Evolutionary conservation across 805 yeast species (phyloP).

Genomic region (Wickerhamomyces chaumierensis): DNA sequence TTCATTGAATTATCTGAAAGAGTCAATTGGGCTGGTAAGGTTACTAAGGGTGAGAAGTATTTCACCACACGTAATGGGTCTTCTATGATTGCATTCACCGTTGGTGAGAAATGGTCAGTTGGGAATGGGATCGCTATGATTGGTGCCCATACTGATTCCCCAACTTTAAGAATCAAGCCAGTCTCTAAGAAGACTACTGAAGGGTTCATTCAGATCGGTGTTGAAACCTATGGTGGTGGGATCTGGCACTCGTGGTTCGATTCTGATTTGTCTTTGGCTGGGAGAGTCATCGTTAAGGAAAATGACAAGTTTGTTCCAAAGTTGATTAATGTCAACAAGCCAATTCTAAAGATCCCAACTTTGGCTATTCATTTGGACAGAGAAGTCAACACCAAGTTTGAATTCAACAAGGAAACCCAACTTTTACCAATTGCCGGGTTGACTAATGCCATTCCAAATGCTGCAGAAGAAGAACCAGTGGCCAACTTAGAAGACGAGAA

Average conservation of each 20-base stretch:
- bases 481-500: slow-evolving; percentile 7
- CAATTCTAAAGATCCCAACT: slow-evolving; percentile 85
- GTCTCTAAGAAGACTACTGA: slow-evolving; percentile 56
- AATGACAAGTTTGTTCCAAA: slow-evolving; percentile 45
- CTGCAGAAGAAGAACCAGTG: slow-evolving; percentile 5
- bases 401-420: slow-evolving; percentile 82
- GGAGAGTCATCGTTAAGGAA: slow-evolving; percentile 64
- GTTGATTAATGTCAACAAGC: slow-evolving; percentile 71
- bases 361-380: slow-evolving; percentile 87
- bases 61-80: slow-evolving; percentile 86
- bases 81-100: slow-evolving; percentile 76
- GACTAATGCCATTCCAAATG: slow-evolving; percentile 22
- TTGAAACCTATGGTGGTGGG: slow-evolving; percentile 93
- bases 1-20: slow-evolving; percentile 68
- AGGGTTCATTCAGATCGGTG: slow-evolving; percentile 83
- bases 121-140: slow-evolving; percentile 82
- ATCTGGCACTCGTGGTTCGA: slow-evolving; percentile 97
- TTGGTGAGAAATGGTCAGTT: slow-evolving; percentile 59
- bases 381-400: slow-evolving; percentile 66
- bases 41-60: slow-evolving; percentile 52
- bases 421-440: slow-evolving; percentile 79
- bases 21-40: slow-evolving; percentile 49
- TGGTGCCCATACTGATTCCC: slow-evolving; percentile 96
- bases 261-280: slow-evolving; percentile 84
- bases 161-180: slow-evolving; percentile 83